Conservation (phyloP, 2,329 filamentous ascomycete species). For the Nigrograna mackinnonii region DNA sequence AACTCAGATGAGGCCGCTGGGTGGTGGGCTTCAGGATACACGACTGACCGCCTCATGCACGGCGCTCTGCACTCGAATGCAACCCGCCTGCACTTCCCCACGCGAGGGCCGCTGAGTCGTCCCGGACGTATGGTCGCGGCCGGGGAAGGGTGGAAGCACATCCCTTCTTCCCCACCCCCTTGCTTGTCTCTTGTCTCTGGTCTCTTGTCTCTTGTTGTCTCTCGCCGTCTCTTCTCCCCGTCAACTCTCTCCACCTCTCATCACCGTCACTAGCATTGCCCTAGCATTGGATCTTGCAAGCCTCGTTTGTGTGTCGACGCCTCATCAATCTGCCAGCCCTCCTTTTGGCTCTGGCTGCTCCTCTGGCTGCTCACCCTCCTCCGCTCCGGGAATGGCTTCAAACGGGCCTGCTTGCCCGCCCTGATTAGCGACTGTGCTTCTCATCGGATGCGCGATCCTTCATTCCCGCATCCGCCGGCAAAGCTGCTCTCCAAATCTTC, state of each 20-base stretch:
- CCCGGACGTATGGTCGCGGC: constrained; percentile 16
- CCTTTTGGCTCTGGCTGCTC: background rate
- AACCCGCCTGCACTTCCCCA: constrained; percentile 25
- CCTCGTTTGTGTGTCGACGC: constrained; percentile 2
- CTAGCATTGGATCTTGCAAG: background rate
- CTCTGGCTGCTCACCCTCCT: too few species aligned
- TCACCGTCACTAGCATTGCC: background rate
- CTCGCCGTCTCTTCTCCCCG: background rate
- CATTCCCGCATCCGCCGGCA: constrained; percentile 5
- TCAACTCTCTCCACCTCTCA: background rate
- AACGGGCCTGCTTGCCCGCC: constrained; percentile 7
- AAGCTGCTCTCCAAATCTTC: constrained; percentile 3
- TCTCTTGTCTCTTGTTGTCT: too few species aligned
- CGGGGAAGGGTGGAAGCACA: constrained; percentile 13
- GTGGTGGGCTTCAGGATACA: background rate
- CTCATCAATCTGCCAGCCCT: too few species aligned
- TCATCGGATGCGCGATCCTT: constrained; percentile 8
- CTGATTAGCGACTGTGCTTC: background rate
- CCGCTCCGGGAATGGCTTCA: constrained; percentile 1
- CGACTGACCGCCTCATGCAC: constrained; percentile 24
- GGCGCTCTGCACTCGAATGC: too few species aligned
- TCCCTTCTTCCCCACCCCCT: constrained; percentile 9
- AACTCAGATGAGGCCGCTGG: background rate
- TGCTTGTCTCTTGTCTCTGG: constrained; percentile 7
- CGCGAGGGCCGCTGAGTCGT: constrained; percentile 16